Percentiles rank a stretch among this genome's conserved stretches.
Conservation (phyloP, 208 protist genomes). For the Acanthamoeba sp. region DNA sequence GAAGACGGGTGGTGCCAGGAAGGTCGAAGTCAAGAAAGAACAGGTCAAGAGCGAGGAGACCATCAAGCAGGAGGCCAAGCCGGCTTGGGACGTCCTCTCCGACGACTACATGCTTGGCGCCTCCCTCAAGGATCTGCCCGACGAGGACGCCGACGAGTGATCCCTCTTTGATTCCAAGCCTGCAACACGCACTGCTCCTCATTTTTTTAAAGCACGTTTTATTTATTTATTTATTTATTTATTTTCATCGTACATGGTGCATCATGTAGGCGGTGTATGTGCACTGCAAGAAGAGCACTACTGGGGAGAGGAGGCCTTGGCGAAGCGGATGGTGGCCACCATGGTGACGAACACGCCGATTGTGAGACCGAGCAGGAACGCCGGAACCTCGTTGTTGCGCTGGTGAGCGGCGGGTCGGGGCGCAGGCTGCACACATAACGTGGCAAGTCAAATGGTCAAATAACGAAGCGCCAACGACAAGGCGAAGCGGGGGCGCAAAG, state of each 20-base stretch:
- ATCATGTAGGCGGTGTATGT: background rate
- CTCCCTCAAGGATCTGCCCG: conserved; percentile 60
- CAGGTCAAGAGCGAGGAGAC: conserved; percentile 34
- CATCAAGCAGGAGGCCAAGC: background rate
- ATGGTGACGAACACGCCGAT: conserved; percentile 14
- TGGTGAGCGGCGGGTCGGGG: background rate
- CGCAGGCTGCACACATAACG: background rate
- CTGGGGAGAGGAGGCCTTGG: conserved; percentile 19
- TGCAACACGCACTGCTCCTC: no score
- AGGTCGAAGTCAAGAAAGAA: background rate
- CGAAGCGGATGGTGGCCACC: background rate
- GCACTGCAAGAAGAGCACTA: no score
- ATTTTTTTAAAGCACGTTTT: no score
- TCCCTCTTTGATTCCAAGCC: background rate
- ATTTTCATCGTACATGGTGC: no score
- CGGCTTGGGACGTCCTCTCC: conserved; percentile 71
- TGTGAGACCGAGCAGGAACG: conserved; percentile 10
- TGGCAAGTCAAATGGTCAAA: background rate
- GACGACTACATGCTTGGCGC: conserved; percentile 74
- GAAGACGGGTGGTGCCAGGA: background rate
- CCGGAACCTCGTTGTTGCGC: background rate
- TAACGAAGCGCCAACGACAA: background rate
- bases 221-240: no score
- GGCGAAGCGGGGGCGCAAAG: background rate
- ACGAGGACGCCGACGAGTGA: conserved; percentile 41